Percentiles rank a stretch among this genome's conserved stretches.
phyloP scores from a whole-genome alignment of 2,329 filamentous ascomycete genomes.

The Curvularia eragrostidis region DNA sequence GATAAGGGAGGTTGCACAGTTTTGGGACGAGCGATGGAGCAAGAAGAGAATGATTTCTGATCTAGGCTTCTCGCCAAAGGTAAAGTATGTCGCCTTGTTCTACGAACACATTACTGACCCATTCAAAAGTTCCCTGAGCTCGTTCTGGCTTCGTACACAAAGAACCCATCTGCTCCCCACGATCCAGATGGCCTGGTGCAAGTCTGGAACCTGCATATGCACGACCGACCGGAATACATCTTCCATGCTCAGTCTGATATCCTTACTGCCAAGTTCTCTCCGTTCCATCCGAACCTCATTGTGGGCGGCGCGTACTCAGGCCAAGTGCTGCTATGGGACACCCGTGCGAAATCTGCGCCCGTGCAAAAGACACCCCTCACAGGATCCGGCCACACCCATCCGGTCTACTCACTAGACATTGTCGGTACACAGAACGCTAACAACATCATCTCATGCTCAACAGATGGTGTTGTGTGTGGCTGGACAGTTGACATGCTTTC shows the following conservation, averaged over 20 bases:
- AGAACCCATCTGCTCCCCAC: constrained; percentile 92
- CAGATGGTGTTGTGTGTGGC: constrained; percentile 93
- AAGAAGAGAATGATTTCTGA: constrained; percentile 98
- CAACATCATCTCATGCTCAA: constrained; percentile 97
- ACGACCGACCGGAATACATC: constrained; percentile 92
- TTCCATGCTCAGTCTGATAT: constrained; percentile 97
- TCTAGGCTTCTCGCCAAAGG: constrained; percentile 92
- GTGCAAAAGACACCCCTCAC: constrained; percentile 97
- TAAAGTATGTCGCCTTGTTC: constrained; percentile 38
- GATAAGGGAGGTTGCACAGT: constrained; percentile 87
- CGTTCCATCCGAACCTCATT: constrained; percentile 95
- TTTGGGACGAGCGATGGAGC: constrained; percentile 94
- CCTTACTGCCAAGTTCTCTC: constrained; percentile 95
- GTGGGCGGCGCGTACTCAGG: constrained; percentile 96
- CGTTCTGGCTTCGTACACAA: constrained; percentile 92
- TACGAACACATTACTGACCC: constrained; percentile 24
- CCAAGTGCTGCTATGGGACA: constrained; percentile 97
- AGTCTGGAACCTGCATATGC: constrained; percentile 96
- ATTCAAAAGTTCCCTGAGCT: constrained; percentile 77
- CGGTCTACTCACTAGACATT: constrained; percentile 93
- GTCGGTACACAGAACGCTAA: constrained; percentile 98
- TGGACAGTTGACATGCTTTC: constrained; percentile 99
- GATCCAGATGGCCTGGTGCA: constrained; percentile 93
- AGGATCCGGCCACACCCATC: constrained; percentile 93
- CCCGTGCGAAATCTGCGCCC: constrained; percentile 78